These are phyloP conservation scores for Bipolaris oryzae DNA, from an alignment of 2,329 filamentous ascomycete genomes.

Conservation along the genomic window DNA sequence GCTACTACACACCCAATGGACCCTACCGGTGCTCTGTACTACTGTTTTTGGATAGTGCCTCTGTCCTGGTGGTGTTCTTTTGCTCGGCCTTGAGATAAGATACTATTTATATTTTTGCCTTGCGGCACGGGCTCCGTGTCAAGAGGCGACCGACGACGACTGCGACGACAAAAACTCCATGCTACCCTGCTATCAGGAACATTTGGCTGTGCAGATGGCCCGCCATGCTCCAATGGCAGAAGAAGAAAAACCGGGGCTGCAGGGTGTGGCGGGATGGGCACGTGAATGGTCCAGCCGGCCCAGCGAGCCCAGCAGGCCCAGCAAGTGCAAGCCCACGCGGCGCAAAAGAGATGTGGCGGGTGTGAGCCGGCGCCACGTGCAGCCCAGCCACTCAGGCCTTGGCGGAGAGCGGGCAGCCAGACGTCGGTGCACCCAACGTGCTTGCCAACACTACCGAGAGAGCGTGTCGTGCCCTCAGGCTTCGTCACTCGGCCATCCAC, in stretches of 20 bases:
- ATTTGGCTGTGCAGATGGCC: not conserved
- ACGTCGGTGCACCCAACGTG: slow-evolving; percentile 22
- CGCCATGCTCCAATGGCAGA: not conserved
- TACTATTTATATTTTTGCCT: not conserved
- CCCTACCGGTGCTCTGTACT: not conserved
- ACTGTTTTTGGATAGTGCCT: not conserved
- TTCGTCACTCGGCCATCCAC: slow-evolving; percentile 18
- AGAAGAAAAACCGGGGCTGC: not conserved
- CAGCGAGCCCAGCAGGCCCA: too few species aligned
- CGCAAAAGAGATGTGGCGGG: slow-evolving; percentile 2
- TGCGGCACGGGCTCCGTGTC: not conserved
- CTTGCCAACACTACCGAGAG: slow-evolving; percentile 19
- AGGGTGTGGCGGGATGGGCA: not conserved
- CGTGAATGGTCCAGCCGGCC: not conserved
- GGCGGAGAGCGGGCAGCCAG: slow-evolving; percentile 17
- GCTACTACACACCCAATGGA: not conserved
- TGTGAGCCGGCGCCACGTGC: slow-evolving; percentile 20
- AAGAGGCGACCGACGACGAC: slow-evolving; percentile 9
- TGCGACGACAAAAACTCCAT: not conserved
- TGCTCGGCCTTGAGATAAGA: not conserved
- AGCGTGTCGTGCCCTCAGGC: slow-evolving; percentile 24
- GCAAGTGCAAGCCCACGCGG: not conserved
- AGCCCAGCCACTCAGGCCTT: slow-evolving; percentile 20
- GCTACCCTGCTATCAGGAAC: not conserved
- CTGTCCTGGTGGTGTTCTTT: not conserved